Evolutionary conservation across 306 rosid species (phyloP).

Genomic region (Dicorynia guianensis): DNA sequence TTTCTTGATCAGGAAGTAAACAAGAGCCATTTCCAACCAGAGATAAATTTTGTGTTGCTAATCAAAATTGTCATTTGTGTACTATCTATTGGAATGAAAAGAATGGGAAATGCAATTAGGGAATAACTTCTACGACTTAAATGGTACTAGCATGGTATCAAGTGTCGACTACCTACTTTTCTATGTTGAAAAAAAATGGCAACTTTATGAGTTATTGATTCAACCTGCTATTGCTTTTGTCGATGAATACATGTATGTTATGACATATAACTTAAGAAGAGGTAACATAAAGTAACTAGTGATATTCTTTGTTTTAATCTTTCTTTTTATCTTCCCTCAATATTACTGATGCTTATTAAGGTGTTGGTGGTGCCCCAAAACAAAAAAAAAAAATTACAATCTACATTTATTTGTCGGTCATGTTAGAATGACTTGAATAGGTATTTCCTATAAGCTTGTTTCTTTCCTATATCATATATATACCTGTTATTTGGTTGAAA

Average conservation of each 20-base stretch:
- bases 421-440: slow-evolving; percentile 19
- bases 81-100: background rate
- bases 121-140: slow-evolving; percentile 18
- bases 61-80: background rate
- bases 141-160: background rate
- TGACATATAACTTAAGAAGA: slow-evolving; percentile 1
- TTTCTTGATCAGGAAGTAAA: slow-evolving; percentile 27
- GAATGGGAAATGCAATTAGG: slow-evolving; percentile 2
- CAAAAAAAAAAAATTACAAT: background rate
- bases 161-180: slow-evolving; percentile 17
- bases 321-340: slow-evolving; percentile 3
- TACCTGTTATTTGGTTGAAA: background rate
- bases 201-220: slow-evolving; percentile 19
- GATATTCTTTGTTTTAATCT: slow-evolving; percentile 19
- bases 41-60: slow-evolving; percentile 15
- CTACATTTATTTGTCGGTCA: slow-evolving; percentile 6
- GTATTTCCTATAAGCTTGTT: slow-evolving; percentile 2
- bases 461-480: background rate
- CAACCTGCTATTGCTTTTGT: slow-evolving; percentile 22
- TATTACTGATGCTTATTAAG: slow-evolving; percentile 3
- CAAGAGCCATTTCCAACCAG: background rate
- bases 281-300: background rate
- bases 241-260: background rate
- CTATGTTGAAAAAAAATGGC: slow-evolving; percentile 18
- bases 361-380: background rate